A percentile compares a stretch with the other conserved stretches of the same genome.
Evolutionary conservation across 495 filamentous ascomycete species (phyloP).

Genomic region (Pseudomonodictys pantanalensis): DNA sequence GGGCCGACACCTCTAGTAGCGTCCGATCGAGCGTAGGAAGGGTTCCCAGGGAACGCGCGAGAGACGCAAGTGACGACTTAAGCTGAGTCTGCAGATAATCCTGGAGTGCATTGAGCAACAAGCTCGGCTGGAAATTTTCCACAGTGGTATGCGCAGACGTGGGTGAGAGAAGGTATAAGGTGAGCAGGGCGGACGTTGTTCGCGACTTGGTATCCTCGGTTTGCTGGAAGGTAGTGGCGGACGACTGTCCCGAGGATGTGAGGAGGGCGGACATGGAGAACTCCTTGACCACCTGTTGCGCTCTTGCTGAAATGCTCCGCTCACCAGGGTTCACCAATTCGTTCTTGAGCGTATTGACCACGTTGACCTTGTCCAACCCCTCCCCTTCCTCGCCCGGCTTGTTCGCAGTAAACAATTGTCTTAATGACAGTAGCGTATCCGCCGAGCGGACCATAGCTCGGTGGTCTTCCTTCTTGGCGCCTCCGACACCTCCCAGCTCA

Average conservation of each 20-base stretch:
- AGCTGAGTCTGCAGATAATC: slow-evolving; percentile 74
- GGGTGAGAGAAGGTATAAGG: slow-evolving; percentile 80
- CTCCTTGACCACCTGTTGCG: slow-evolving; percentile 77
- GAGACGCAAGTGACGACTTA: slow-evolving; percentile 66
- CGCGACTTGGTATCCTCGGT: slow-evolving; percentile 72
- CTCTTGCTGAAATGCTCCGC: slow-evolving; percentile 59
- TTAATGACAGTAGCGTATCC: slow-evolving; percentile 68
- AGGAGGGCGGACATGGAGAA: slow-evolving; percentile 74
- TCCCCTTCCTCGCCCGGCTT: slow-evolving; percentile 69
- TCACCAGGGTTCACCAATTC: slow-evolving; percentile 70
- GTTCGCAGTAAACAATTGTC: slow-evolving; percentile 65
- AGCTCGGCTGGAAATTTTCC: slow-evolving; percentile 60
- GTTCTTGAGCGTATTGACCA: slow-evolving; percentile 63
- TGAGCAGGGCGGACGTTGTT: slow-evolving; percentile 68
- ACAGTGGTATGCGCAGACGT: slow-evolving; percentile 39
- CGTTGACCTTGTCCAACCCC: slow-evolving; percentile 67
- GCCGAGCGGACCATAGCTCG: slow-evolving; percentile 74
- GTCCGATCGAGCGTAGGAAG: slow-evolving; percentile 80
- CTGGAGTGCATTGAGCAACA: slow-evolving; percentile 75
- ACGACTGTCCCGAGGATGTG: slow-evolving; percentile 23
- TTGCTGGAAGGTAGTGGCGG: slow-evolving; percentile 67
- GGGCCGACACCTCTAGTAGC: slow-evolving; percentile 72
- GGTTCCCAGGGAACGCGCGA: slow-evolving; percentile 70
- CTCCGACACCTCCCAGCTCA: slow-evolving; percentile 50
- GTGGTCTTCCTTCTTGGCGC: slow-evolving; percentile 58